A percentile compares a stretch with the other conserved stretches of the same genome.
Conservation (phyloP, 2,329 filamentous ascomycete species). For the Neonectria neomacrospora region DNA sequence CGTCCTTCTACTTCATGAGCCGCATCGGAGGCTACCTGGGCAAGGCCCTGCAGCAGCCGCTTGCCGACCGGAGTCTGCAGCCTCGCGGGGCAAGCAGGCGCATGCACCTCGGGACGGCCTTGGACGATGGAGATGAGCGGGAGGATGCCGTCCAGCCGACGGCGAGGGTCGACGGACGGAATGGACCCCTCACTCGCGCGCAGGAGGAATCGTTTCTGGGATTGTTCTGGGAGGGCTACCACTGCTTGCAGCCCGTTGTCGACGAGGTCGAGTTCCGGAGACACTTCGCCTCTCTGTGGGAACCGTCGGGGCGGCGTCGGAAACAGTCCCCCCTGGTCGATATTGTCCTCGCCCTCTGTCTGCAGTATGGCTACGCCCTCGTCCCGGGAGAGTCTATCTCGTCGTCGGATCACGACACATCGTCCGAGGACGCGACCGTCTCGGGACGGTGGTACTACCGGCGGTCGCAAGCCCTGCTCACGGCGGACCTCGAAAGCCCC, state of each 20-base stretch:
- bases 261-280: conserved; percentile 57
- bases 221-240: conserved; percentile 60
- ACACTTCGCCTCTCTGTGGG: conserved; percentile 57
- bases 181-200: conserved; percentile 43
- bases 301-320: conserved; percentile 41
- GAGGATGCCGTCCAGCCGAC: background rate
- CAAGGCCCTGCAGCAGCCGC: conserved; percentile 45
- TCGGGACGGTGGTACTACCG: conserved; percentile 60
- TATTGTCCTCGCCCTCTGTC: conserved; percentile 62
- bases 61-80: conserved; percentile 25
- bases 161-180: background rate
- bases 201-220: conserved; percentile 60
- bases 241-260: conserved; percentile 54
- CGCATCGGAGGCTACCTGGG: conserved; percentile 53
- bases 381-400: conserved; percentile 24
- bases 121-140: background rate
- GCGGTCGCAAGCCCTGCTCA: conserved; percentile 57
- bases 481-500: conserved; percentile 59
- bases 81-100: conserved; percentile 29
- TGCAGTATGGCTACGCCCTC: conserved; percentile 56
- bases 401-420: conserved; percentile 1
- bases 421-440: conserved; percentile 51
- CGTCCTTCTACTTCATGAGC: conserved; percentile 57
- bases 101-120: conserved; percentile 7
- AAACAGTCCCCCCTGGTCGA: conserved; percentile 62